phyloP scores from a whole-genome alignment of 208 protist species.

The Leishmania arabica region DNA sequence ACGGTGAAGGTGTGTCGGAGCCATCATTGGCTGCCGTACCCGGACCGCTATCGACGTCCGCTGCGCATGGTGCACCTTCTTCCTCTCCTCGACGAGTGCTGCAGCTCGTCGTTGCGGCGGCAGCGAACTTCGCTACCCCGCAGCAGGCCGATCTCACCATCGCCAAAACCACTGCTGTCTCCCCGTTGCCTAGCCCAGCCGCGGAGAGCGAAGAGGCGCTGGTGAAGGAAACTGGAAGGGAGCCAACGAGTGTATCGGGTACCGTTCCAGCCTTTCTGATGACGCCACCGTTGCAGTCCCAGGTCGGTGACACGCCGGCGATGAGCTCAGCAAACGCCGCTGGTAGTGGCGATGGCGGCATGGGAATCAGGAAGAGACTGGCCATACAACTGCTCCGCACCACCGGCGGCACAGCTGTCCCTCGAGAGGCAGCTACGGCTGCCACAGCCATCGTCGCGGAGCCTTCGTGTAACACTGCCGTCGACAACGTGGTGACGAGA shows the following conservation, averaged over 20 bases:
- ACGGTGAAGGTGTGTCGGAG: background rate
- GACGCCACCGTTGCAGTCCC: background rate
- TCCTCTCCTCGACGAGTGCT: slow-evolving; percentile 5
- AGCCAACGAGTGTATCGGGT: background rate
- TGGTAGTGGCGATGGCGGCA: background rate
- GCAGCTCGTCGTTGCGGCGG: background rate
- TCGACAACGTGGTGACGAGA: background rate
- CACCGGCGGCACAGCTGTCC: background rate
- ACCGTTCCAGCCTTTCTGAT: background rate
- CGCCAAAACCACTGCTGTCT: background rate
- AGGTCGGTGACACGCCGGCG: background rate
- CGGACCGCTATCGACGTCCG: background rate
- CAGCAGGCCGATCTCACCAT: background rate
- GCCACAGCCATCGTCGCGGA: background rate
- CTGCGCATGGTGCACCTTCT: background rate
- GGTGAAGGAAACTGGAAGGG: background rate
- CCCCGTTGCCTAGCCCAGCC: background rate
- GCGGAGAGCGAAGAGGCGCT: background rate
- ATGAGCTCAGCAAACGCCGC: background rate
- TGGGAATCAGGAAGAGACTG: background rate
- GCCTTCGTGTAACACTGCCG: background rate
- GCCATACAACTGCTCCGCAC: background rate
- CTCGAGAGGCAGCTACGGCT: background rate
- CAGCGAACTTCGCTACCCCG: background rate
- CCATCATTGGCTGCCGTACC: background rate